A percentile compares a stretch with the other conserved stretches of the same genome.
phyloP scores from a whole-genome alignment of 805 yeast genomes.

The Teunomyces kruisii region DNA sequence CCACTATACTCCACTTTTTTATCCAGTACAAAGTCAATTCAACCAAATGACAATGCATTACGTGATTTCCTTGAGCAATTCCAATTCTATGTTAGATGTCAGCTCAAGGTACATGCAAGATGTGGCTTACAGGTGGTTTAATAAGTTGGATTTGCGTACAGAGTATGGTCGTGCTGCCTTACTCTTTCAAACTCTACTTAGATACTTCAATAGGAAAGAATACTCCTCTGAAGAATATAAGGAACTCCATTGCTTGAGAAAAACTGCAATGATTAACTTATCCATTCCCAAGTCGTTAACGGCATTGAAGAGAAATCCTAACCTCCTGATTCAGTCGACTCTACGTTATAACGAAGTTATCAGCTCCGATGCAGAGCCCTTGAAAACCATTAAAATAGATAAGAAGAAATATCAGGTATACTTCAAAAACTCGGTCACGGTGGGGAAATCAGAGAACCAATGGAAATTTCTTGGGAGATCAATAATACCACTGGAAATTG shows the following conservation, averaged over 20 bases:
- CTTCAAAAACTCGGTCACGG: constrained; percentile 18
- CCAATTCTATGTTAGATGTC: constrained; percentile 23
- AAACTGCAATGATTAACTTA: constrained; percentile 22
- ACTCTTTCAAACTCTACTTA: constrained; percentile 23
- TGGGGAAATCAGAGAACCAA: constrained; percentile 32
- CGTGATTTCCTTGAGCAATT: constrained; percentile 21
- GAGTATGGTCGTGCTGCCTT: constrained; percentile 24
- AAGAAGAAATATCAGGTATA: constrained; percentile 16
- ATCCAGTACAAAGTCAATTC: constrained; percentile 20
- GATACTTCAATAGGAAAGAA: constrained; percentile 15
- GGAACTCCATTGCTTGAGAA: constrained; percentile 22
- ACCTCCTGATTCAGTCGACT: constrained; percentile 21
- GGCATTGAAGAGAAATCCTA: constrained; percentile 28
- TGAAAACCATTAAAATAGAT: constrained; percentile 16
- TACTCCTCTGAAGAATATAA: constrained; percentile 7
- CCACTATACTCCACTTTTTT: constrained; percentile 15
- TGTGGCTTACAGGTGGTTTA: constrained; percentile 29
- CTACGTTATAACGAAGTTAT: constrained; percentile 29
- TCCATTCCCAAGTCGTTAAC: constrained; percentile 23
- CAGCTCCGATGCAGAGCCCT: constrained; percentile 8
- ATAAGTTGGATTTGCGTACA: constrained; percentile 26
- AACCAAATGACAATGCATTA: constrained; percentile 33
- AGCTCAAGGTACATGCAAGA: constrained; percentile 32
- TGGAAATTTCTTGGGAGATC: constrained; percentile 38
- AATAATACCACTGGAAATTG: constrained; percentile 16